phyloP scores from a whole-genome alignment of 257 asterid genomes.

The Solanum sejunctum region DNA sequence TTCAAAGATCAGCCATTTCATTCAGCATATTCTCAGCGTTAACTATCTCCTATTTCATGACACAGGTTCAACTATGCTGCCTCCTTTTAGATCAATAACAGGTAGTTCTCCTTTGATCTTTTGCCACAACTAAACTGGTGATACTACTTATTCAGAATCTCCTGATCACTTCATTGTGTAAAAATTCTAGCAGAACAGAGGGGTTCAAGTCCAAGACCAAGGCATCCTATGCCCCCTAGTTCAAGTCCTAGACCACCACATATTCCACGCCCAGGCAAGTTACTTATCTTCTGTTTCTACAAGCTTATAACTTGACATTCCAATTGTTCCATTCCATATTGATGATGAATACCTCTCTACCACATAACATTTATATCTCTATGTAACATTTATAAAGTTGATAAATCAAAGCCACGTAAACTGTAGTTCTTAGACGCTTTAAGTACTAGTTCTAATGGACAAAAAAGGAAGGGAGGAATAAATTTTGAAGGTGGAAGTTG shows the following conservation, averaged over 20 bases:
- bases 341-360: neutral
- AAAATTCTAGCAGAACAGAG: neutral
- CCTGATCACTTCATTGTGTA: neutral
- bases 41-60: neutral
- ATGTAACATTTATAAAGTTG: neutral
- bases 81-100: constrained; percentile 53
- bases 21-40: neutral
- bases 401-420: neutral
- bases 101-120: constrained; percentile 12
- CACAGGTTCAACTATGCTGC: constrained; percentile 49
- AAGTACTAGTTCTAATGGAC: neutral
- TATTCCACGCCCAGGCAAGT: neutral
- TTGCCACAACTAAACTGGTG: neutral
- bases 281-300: neutral
- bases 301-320: neutral
- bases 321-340: neutral
- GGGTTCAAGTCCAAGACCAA: neutral
- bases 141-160: neutral
- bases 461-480: neutral
- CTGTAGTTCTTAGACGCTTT: neutral
- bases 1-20: neutral
- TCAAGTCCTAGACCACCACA: neutral
- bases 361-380: neutral
- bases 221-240: neutral
- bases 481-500: neutral